A percentile compares a stretch with the other conserved stretches of the same genome.
Evolutionary conservation across 495 filamentous ascomycete genomes (phyloP).

Genomic region (Podospora fimiseda): DNA sequence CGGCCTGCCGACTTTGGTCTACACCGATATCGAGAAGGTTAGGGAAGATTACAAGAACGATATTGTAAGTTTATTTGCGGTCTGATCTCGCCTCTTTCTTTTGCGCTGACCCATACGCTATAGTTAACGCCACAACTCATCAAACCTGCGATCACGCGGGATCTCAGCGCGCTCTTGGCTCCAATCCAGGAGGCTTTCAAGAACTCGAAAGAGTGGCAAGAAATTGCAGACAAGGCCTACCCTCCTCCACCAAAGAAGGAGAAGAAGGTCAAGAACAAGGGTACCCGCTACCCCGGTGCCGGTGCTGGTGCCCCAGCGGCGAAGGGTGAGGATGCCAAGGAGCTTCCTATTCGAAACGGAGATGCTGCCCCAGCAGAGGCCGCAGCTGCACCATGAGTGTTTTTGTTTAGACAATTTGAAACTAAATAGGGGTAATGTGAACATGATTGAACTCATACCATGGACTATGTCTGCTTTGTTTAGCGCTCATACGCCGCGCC

Average conservation of each 20-base stretch:
- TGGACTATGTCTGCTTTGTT: background rate
- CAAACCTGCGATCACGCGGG: slow-evolving; percentile 67
- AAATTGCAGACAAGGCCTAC: slow-evolving; percentile 62
- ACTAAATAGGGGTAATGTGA: background rate
- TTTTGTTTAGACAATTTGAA: background rate
- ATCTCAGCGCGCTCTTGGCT: slow-evolving; percentile 61
- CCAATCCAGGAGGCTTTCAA: slow-evolving; percentile 71
- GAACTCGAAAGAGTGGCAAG: slow-evolving; percentile 70
- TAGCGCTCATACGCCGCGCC: too few species aligned
- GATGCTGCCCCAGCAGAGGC: background rate
- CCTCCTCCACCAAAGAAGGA: slow-evolving; percentile 19
- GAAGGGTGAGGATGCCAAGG: slow-evolving; percentile 3
- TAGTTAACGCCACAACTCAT: slow-evolving; percentile 79
- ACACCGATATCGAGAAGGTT: slow-evolving; percentile 63
- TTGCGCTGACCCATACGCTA: slow-evolving; percentile 14
- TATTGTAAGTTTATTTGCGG: slow-evolving; percentile 50
- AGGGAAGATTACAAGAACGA: slow-evolving; percentile 75
- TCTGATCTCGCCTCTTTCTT: background rate
- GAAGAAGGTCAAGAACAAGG: slow-evolving; percentile 53
- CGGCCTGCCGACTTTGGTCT: slow-evolving; percentile 68
- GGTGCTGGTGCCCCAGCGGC: slow-evolving; percentile 3
- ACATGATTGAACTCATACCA: background rate
- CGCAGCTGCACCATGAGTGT: slow-evolving; percentile 1
- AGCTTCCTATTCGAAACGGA: slow-evolving; percentile 11
- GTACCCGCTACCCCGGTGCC: slow-evolving; percentile 50